phyloP scores from a whole-genome alignment of 78 protist genomes.

The Monosiga brevicollis region DNA sequence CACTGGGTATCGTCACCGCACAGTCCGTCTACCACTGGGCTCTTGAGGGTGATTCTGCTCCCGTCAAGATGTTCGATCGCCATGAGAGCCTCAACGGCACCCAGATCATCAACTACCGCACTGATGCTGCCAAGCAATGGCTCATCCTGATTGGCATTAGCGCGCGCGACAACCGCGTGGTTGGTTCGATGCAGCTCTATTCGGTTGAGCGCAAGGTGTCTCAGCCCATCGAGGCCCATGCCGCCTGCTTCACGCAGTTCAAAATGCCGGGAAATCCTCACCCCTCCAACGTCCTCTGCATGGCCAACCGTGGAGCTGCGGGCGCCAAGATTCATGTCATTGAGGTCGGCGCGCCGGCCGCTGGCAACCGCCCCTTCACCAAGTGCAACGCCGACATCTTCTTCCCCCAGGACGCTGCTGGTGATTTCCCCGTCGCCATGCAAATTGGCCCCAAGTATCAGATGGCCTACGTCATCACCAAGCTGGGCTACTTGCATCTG shows the following conservation, averaged over 20 bases:
- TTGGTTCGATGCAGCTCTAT: constrained; percentile 88
- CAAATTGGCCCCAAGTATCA: constrained; percentile 61
- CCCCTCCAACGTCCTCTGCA: constrained; percentile 60
- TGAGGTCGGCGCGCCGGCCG: constrained; percentile 63
- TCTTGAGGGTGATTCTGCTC: constrained; percentile 55
- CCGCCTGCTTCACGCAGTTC: constrained; percentile 71
- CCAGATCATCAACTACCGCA: constrained; percentile 93
- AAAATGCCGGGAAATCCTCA: constrained; percentile 51
- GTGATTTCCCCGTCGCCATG: constrained; percentile 97
- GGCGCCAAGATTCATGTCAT: constrained; percentile 69
- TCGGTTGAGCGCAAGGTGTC: constrained; percentile 73
- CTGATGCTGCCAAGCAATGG: constrained; percentile 79
- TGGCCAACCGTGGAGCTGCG: constrained; percentile 60
- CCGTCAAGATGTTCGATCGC: constrained; percentile 82
- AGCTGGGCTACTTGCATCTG: constrained; percentile 83
- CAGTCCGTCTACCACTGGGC: constrained; percentile 96
- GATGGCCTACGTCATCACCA: constrained; percentile 82
- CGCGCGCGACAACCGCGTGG: constrained; percentile 40
- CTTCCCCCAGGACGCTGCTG: constrained; percentile 79
- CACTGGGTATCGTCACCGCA: constrained; percentile 88
- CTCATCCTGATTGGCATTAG: constrained; percentile 75
- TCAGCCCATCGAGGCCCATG: constrained; percentile 92
- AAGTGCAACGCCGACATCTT: constrained; percentile 68
- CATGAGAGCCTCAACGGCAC: constrained; percentile 48
- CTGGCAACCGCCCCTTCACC: constrained; percentile 47